These are phyloP conservation scores for Rhodotorula sp. DNA, from an alignment of 1,284 basidiomycete genomes.

Conservation along the genomic window DNA sequence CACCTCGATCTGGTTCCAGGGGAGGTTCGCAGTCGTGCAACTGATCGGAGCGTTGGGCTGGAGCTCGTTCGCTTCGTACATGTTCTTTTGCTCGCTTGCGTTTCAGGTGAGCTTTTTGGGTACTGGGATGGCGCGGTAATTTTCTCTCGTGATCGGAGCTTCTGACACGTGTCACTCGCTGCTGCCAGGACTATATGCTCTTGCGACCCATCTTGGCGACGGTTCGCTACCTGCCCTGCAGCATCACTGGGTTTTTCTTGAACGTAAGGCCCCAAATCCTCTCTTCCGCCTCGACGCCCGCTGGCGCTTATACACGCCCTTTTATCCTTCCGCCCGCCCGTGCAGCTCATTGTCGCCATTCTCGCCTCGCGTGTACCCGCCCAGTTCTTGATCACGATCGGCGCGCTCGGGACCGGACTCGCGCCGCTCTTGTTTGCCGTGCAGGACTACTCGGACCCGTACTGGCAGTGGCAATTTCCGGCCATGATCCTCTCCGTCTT, in stretches of 20 bases:
- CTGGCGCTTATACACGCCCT: no score
- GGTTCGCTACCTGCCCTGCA: constrained; percentile 73
- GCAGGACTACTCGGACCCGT: constrained; percentile 61
- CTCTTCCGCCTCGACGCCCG: not conserved
- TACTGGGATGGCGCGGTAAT: no score
- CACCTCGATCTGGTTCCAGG: constrained; percentile 66
- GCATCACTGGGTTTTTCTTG: constrained; percentile 45
- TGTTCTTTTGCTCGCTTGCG: constrained; percentile 14
- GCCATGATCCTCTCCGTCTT: constrained; percentile 53
- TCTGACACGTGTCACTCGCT: not conserved
- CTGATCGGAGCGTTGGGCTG: constrained; percentile 67
- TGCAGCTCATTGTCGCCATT: constrained; percentile 21
- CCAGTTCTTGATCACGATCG: constrained; percentile 44
- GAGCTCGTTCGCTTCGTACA: constrained; percentile 50
- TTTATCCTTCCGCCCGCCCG: constrained; percentile 26
- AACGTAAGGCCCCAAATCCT: constrained; percentile 37
- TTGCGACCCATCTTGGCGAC: constrained; percentile 65
- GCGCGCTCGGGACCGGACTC: constrained; percentile 57
- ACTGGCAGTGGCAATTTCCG: constrained; percentile 79
- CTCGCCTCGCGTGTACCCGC: constrained; percentile 44
- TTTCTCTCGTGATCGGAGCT: not conserved
- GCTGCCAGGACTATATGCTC: constrained; percentile 41
- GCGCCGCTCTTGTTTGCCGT: constrained; percentile 72
- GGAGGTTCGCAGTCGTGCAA: constrained; percentile 65
- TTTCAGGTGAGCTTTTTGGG: no score